phyloP scores from a whole-genome alignment of 1,139 yeast species.

The Protomyces lactucae-debilis region DNA sequence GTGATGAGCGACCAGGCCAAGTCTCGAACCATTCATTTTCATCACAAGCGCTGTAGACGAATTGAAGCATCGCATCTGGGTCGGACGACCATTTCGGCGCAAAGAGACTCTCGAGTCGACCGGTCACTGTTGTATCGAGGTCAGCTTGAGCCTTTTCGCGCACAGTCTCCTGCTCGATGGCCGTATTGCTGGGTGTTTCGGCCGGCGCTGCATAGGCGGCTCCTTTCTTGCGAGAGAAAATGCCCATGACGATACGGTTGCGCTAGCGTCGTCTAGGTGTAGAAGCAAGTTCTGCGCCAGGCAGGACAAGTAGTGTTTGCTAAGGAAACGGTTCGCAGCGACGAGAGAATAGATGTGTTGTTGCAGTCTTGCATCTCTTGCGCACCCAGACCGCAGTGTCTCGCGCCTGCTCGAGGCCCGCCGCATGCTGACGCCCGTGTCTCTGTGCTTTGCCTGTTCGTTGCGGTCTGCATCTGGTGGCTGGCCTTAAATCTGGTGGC shows the following conservation, averaged over 20 bases:
- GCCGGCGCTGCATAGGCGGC: not conserved
- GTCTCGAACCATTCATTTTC: conserved; percentile 31
- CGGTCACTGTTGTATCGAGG: conserved; percentile 7
- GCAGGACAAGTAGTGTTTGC: not conserved
- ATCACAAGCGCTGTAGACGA: conserved; percentile 28
- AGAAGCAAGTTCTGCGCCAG: not conserved
- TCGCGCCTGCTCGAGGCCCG: too few relatives aligned
- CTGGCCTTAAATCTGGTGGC: too few relatives aligned
- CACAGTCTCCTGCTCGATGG: not conserved
- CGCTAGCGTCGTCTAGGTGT: not conserved
- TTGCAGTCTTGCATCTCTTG: too few relatives aligned
- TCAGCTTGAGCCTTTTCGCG: conserved; percentile 9
- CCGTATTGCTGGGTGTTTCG: not conserved
- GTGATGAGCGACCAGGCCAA: conserved; percentile 21
- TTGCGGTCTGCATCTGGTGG: too few relatives aligned
- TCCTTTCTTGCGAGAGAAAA: not conserved
- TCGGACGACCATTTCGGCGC: conserved; percentile 23
- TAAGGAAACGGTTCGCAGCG: too few relatives aligned
- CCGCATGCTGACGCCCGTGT: too few relatives aligned
- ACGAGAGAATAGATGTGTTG: too few relatives aligned
- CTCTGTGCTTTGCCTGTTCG: too few relatives aligned
- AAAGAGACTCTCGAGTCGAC: conserved; percentile 14
- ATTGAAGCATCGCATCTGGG: conserved; percentile 27
- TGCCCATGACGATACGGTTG: conserved; percentile 2
- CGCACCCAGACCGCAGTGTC: too few relatives aligned